Percentiles rank a stretch among this genome's conserved stretches.
These are phyloP conservation scores for Cytospora piceae DNA, from an alignment of 2,329 filamentous ascomycete genomes.

Conservation along the genomic window DNA sequence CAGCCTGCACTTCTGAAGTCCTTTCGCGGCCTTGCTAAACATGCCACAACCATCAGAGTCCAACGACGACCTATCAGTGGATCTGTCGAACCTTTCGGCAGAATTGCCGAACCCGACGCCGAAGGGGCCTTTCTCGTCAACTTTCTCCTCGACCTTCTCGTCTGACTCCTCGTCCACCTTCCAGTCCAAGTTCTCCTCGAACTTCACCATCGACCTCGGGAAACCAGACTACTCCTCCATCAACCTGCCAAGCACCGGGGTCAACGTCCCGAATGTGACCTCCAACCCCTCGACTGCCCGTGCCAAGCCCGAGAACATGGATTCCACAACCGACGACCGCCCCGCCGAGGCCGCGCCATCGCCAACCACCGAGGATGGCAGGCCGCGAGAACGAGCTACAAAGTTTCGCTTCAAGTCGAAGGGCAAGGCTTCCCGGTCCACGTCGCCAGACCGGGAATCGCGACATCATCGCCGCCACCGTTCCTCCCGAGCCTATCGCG, in stretches of 20 bases:
- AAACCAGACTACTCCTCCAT: conserved; percentile 15
- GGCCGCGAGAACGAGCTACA: conserved; percentile 29
- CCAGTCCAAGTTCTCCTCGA: conserved; percentile 15
- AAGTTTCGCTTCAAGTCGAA: conserved; percentile 50
- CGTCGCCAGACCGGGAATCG: conserved; percentile 24
- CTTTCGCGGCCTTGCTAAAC: neutral
- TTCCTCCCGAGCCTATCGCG: conserved; percentile 15
- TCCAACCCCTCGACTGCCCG: neutral
- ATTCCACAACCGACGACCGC: neutral
- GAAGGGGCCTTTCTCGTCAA: conserved; percentile 10
- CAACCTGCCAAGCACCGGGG: conserved; percentile 9
- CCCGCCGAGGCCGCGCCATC: neutral
- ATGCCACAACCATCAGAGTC: conserved; percentile 1
- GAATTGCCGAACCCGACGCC: neutral
- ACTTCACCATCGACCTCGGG: conserved; percentile 12
- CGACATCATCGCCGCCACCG: conserved; percentile 25
- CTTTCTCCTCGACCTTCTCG: conserved; percentile 16
- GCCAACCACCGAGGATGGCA: neutral
- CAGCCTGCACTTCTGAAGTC: neutral
- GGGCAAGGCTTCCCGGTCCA: conserved; percentile 35
- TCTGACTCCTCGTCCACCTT: conserved; percentile 4
- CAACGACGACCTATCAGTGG: conserved; percentile 14
- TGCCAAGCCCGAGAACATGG: conserved; percentile 12
- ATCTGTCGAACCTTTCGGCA: conserved; percentile 12
- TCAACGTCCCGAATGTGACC: conserved; percentile 14